Evolutionary conservation across 2,329 filamentous ascomycete genomes (phyloP), one percentile per base, ranked within the genome.

Genomic region (Geosmithia putterillii): DNA sequence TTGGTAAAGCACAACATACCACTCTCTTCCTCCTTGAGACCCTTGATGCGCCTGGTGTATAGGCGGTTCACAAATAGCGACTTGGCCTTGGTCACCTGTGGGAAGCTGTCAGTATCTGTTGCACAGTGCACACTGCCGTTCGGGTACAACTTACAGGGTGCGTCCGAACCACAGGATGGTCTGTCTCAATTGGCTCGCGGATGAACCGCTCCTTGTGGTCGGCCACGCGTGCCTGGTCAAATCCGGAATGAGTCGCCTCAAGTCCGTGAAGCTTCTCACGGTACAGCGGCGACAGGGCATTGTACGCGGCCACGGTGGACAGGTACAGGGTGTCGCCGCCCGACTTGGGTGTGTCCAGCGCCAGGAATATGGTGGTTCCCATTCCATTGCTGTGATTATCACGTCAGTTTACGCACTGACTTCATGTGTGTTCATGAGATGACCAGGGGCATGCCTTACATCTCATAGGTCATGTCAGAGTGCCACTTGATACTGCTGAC

Each of bases 291-390:
- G 79, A 85, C 3, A 94, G 70, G 7, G 86, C 72, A 48, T 77
- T 73, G 58, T 94, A 94, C 2, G 86, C 86, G 57, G 81, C 81
- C 1, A 69, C 84, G 54, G 81, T 76, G 55, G 88, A 81, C 28
- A 71, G 76, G 54, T 92, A 92, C 3, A 89, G 63, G 0, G 86
- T 92, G 57, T 92, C 85, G 36, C 86, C 86, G 25, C 86, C 86
- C 1, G 75, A 78, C 37, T 72, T 67, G 2, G 86, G 86, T 21
- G 76, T 79, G 55, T 92, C 86, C 9, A 94, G 71, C 41, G 86
- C 69, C 56, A 89, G 90, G 38, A 94, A 61, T 63, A 92, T 90
- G 0, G 86, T 90, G 2, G 37, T 39, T 19, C 37, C 37, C 37
- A 39, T 39, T 14, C 37, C 37, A 20, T 39, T 39, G 14, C 37